These are phyloP conservation scores for Nakazawaea ernobii DNA, from an alignment of 805 yeast species.

Conservation along the genomic window DNA sequence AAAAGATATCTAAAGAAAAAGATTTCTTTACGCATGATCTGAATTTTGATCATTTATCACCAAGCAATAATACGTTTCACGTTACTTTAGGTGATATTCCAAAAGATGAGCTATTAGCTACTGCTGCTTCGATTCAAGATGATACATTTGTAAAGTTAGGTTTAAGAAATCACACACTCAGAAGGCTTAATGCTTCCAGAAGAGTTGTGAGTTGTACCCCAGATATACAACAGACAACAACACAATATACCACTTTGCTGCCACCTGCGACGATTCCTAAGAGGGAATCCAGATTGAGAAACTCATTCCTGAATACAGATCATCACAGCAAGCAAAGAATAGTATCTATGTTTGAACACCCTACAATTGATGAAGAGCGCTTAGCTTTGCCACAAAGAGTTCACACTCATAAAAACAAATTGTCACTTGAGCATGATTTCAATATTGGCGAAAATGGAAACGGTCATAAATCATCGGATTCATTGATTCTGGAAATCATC, in stretches of 20 bases:
- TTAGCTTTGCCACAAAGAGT: background rate
- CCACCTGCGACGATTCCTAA: background rate
- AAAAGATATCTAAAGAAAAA: conserved; percentile 15
- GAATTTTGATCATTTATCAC: background rate
- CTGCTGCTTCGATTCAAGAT: conserved; percentile 8
- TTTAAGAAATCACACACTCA: conserved; percentile 7
- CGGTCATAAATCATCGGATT: conserved; percentile 1
- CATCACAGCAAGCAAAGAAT: background rate
- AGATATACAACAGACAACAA: background rate
- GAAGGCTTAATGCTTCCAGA: background rate
- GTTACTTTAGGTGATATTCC: conserved; percentile 8
- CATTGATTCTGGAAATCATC: conserved; percentile 5
- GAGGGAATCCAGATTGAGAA: background rate
- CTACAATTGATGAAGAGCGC: background rate
- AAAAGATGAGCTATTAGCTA: conserved; percentile 8
- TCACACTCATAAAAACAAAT: conserved; percentile 1
- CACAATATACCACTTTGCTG: background rate
- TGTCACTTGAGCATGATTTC: background rate
- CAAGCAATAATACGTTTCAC: background rate
- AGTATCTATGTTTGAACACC: background rate
- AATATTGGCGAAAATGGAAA: background rate
- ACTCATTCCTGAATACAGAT: background rate
- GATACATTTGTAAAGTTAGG: conserved; percentile 7
- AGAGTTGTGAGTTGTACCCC: conserved; percentile 8
- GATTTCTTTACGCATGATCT: conserved; percentile 16